Base-by-base conservation (phyloP, 371 early-diverging fungal species). In the Mortierella sp. region DNA sequence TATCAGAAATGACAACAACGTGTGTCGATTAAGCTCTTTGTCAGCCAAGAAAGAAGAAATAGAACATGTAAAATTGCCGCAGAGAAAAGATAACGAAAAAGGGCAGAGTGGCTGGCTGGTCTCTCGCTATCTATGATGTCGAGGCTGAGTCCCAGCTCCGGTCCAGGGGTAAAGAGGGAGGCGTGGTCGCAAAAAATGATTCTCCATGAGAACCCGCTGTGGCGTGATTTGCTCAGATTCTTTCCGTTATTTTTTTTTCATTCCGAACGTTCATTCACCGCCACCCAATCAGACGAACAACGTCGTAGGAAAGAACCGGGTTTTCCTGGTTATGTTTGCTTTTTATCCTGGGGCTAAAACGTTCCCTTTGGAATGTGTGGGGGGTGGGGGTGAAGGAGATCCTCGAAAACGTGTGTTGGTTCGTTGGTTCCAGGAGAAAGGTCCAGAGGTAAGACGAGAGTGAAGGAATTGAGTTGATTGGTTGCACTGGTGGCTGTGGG, bases 301-400 rank as follows among this genome's bases (percentile, higher is more conserved):
- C 66, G 29, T 45, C 66, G 26, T 43, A 43, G 66, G 66, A 45
- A 66, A 45, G 66, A 66, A 66, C 47, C 66, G 66, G 66, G 34
- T 13, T 53, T 11, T 53, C 29, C 14, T 31, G n/a, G n/a, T n/a
- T n/a, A n/a, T n/a, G 19, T 31, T 31, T 8, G 16, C 14, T 34
- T 55, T 31, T 34, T 37, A 19, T 58, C 58, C 37, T 58, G 58
- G 58, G 58, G 58, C 58, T 22, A 58, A 7, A 29, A 13, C n/a
- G n/a, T n/a, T n/a, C n/a, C 29, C 29, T 29, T 2, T 13, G 53
- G 26, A 24, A 13, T 11, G 10, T 24, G 2, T 53, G 26, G 45
- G 45, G 16, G 19, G 45, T 19, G 8, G 10, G n/a, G 24, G 50
- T n/a, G 24, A 22, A 24, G 19, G 22, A 47, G 22, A 47, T n/a